Evolutionary conservation across 768 basidiomycete species (phyloP), one percentile per base, ranked within the genome.

Genomic region (Gymnopilus dilepis): DNA sequence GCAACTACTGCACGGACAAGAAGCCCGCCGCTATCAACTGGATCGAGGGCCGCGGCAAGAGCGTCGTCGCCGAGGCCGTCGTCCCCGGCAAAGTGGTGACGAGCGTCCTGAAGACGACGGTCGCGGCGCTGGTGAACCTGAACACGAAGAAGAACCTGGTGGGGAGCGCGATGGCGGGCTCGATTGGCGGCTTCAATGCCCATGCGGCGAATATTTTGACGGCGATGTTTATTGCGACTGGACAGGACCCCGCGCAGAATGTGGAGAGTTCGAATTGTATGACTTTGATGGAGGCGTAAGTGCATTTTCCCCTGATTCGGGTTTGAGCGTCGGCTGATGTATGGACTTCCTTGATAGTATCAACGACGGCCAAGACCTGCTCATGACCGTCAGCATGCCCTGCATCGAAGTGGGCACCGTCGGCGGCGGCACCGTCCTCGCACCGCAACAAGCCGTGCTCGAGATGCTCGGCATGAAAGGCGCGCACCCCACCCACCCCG

Each of bases 1-100:
- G 97, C 45, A 99, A 99, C 75, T 99, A 99, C 74, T 99, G 97
- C 80, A 99, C 95, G 65, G 97, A 99, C 79, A 99, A 99, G 89
- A 99, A 99, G 80, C 93, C 97, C 0, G 94, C 97, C 9, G 97
- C 97, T 45, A 97, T 99, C 77, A 99, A 99, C 78, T 99, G 97
- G 97, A 99, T 99, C 64, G 97, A 99, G 77, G 97, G 97, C 1
- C 83, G 97, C 41, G 97, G 97, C 24, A 99, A 99, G 90, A 92
- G 92, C 56, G 91, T 99, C 19, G 96, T 99, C 51, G 97, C 95
- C 0, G 97, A 99, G 78, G 95, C 96, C 2, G 84, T 99, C 50
- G 78, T 99, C 31, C 92, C 97, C 0, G 96, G 96, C 0, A 86
- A 87, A 65, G 80, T 95, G 34, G 95, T 99, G 60, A 89, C 88